Percentiles rank a stretch among this genome's conserved stretches.
These are phyloP conservation scores for Plantago major DNA, from an alignment of 257 asterid species.

Conservation along the genomic window DNA sequence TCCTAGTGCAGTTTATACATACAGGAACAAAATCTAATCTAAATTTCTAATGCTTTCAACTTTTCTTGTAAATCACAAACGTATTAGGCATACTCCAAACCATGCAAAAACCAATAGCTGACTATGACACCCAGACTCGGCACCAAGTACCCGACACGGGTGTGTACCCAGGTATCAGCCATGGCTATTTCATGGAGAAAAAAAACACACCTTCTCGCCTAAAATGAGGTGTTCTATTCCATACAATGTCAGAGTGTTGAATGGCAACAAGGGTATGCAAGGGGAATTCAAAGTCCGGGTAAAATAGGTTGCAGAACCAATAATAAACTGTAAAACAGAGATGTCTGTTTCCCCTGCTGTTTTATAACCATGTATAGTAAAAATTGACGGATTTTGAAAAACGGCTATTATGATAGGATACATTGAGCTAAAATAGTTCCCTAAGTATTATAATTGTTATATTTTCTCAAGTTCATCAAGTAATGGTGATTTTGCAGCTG, in stretches of 20 bases:
- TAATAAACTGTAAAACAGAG: not conserved
- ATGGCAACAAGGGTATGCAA: too few species aligned
- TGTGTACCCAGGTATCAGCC: too few species aligned
- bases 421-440: constrained; percentile 1
- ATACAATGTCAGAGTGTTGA: too few species aligned
- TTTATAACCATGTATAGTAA: not conserved
- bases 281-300: not conserved
- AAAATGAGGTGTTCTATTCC: too few species aligned
- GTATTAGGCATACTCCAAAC: not conserved
- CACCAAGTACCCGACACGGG: too few species aligned
- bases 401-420: not conserved
- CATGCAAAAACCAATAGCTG: too few species aligned
- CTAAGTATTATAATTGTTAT: not conserved
- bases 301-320: constrained; percentile 2
- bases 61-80: not conserved
- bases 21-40: not conserved
- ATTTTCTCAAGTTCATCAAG: not conserved
- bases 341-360: not conserved
- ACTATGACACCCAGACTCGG: too few species aligned
- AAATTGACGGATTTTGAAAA: not conserved
- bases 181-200: too few species aligned
- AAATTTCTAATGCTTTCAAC: not conserved
- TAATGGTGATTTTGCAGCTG: not conserved
- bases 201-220: too few species aligned
- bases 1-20: not conserved